Evolutionary conservation across 768 basidiomycete species (phyloP).

Genomic region (Tricholomella constricta): DNA sequence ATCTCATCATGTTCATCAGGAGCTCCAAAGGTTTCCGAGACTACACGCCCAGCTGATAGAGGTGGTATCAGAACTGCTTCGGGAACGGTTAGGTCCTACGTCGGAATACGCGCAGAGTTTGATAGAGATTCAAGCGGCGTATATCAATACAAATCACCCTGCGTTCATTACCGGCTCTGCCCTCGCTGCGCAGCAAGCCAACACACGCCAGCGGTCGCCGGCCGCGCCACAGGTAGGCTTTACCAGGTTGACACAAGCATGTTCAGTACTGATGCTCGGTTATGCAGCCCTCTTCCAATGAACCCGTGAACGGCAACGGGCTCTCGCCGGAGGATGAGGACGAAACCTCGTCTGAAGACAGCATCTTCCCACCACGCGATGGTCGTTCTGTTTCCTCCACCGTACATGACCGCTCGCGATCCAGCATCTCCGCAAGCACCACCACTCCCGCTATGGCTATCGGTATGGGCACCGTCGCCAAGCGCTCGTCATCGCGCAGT

Average conservation of each 20-base stretch:
- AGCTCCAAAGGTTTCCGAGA: slow-evolving; percentile 92
- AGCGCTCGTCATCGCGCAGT: slow-evolving; percentile 39
- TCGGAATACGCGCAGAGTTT: slow-evolving; percentile 96
- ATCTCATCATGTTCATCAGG: slow-evolving; percentile 46
- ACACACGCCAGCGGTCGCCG: slow-evolving; percentile 42
- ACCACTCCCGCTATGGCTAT: slow-evolving; percentile 29
- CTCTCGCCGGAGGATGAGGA: slow-evolving; percentile 55
- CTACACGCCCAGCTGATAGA: slow-evolving; percentile 94
- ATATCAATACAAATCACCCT: slow-evolving; percentile 99
- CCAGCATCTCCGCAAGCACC: slow-evolving; percentile 37
- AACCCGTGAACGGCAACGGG: slow-evolving; percentile 57
- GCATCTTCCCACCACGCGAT: slow-evolving; percentile 51
- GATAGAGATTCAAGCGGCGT: slow-evolving; percentile 96
- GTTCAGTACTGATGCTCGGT: slow-evolving; percentile 18
- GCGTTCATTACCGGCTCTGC: slow-evolving; percentile 86
- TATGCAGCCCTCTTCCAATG: slow-evolving; percentile 61
- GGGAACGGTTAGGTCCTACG: slow-evolving; percentile 94
- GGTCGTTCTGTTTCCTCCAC: slow-evolving; percentile 77
- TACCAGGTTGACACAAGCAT: slow-evolving; percentile 1
- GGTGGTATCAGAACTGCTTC: slow-evolving; percentile 92
- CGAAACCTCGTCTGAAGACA: slow-evolving; percentile 62
- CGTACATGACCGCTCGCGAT: slow-evolving; percentile 71
- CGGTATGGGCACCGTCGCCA: slow-evolving; percentile 26
- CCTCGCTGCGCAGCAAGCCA: slow-evolving; percentile 52
- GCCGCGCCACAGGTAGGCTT: slow-evolving; percentile 55